These are phyloP conservation scores for Penicillium dipodomyicola DNA, from an alignment of 495 filamentous ascomycete genomes.

Conservation along the genomic window DNA sequence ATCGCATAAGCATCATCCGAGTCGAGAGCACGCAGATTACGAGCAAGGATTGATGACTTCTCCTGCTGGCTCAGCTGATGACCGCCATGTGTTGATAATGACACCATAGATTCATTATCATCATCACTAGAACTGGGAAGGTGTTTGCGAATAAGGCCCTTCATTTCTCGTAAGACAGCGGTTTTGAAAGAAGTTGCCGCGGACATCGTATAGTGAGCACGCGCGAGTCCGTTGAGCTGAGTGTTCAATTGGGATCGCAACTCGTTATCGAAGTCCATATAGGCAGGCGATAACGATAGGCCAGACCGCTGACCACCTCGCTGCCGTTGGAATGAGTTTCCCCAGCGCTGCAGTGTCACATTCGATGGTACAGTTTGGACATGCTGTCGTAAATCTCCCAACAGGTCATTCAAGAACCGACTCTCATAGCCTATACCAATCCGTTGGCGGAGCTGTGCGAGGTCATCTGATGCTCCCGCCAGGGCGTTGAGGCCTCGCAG, in stretches of 20 bases:
- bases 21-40: constrained; percentile 84
- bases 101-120: constrained; percentile 87
- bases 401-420: constrained; percentile 72
- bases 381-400: constrained; percentile 79
- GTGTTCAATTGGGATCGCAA: constrained; percentile 65
- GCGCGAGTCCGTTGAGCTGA: constrained; percentile 73
- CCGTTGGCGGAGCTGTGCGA: constrained; percentile 68
- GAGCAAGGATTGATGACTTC: constrained; percentile 83
- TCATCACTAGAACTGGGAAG: constrained; percentile 91
- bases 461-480: constrained; percentile 72
- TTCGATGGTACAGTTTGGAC: constrained; percentile 68
- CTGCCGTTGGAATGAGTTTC: constrained; percentile 57
- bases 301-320: constrained; percentile 65
- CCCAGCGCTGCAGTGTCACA: constrained; percentile 78
- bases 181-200: constrained; percentile 85
- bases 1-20: constrained; percentile 83
- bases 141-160: constrained; percentile 76
- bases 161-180: constrained; percentile 82
- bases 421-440: constrained; percentile 86
- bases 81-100: constrained; percentile 75
- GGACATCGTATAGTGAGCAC: constrained; percentile 70
- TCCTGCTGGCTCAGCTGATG: constrained; percentile 75
- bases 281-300: constrained; percentile 67
- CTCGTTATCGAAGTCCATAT: constrained; percentile 64
- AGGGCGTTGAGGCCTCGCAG: constrained; percentile 76